These are phyloP conservation scores for Herpetomonas samuelpessoai DNA, from an alignment of 208 protist species.

Conservation along the genomic window DNA sequence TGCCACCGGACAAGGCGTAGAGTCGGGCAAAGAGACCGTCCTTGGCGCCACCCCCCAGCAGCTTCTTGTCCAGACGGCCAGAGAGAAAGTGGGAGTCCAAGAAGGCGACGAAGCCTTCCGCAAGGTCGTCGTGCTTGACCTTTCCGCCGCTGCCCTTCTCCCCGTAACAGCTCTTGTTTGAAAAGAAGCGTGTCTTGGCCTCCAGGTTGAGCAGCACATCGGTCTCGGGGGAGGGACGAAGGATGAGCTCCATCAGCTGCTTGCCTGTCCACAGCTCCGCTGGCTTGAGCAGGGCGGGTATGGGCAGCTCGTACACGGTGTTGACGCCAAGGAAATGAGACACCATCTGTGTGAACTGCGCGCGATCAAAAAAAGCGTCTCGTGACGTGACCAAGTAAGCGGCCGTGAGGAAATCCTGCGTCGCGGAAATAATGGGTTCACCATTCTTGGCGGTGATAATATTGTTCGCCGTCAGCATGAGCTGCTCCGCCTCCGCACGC, in stretches of 20 bases:
- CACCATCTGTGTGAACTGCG: constrained; percentile 86
- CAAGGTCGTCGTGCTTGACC: constrained; percentile 60
- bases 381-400: constrained; percentile 95
- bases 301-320: constrained; percentile 91
- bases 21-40: constrained; percentile 96
- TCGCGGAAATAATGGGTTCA: constrained; percentile 97
- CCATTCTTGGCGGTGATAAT: constrained; percentile 98
- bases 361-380: constrained; percentile 96
- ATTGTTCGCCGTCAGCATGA: constrained; percentile 98
- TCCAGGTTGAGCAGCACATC: constrained; percentile 90
- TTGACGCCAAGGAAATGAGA: constrained; percentile 83
- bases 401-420: constrained; percentile 99
- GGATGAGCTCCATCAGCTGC: constrained; percentile 96
- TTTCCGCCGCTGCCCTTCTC: neutral
- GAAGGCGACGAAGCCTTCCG: constrained; percentile 95
- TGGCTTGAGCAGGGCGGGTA: constrained; percentile 97
- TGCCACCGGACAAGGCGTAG: constrained; percentile 77
- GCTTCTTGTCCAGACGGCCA: constrained; percentile 97
- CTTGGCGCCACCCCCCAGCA: constrained; percentile 94
- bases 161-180: constrained; percentile 23
- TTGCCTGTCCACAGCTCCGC: constrained; percentile 99
- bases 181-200: constrained; percentile 90
- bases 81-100: constrained; percentile 93
- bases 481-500: constrained; percentile 94
- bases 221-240: constrained; percentile 62